Evolutionary conservation across 2,329 filamentous ascomycete genomes (phyloP).

Genomic region (Cordyceps farinosa): DNA sequence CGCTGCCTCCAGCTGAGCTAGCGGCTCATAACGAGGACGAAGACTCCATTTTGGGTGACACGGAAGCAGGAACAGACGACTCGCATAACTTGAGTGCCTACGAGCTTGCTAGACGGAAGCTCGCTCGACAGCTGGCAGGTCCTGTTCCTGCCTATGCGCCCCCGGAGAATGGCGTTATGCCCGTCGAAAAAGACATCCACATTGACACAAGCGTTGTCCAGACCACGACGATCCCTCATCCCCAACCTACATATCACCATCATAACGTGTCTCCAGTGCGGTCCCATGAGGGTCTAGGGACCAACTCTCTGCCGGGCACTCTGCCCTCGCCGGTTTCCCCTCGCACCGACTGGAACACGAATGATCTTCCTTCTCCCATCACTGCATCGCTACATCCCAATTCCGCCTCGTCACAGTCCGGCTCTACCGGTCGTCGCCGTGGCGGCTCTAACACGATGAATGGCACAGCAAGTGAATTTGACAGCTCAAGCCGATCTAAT

Average conservation of each 20-base stretch:
- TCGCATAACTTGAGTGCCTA: constrained; percentile 44
- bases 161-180: constrained; percentile 29
- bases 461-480: constrained; percentile 24
- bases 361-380: constrained; percentile 43
- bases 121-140: constrained; percentile 49
- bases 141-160: constrained; percentile 48
- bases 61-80: constrained; percentile 40
- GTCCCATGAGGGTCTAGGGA: constrained; percentile 23
- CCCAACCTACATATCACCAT: constrained; percentile 3
- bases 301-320: constrained; percentile 38
- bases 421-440: constrained; percentile 20
- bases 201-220: constrained; percentile 20
- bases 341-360: constrained; percentile 41
- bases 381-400: constrained; percentile 28
- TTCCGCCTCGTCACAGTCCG: constrained; percentile 21
- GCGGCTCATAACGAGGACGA: constrained; percentile 40
- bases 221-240: constrained; percentile 21
- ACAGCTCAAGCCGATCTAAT: constrained; percentile 28
- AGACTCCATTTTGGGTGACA: constrained; percentile 36
- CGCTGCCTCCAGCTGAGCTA: constrained; percentile 46
- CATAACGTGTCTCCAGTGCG: constrained; percentile 21
- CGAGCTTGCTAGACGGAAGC: constrained; percentile 47
- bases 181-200: constrained; percentile 30
- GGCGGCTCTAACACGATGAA: constrained; percentile 8
- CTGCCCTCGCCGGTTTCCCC: constrained; percentile 49